Conservation (phyloP, 2,329 filamentous ascomycete species). For the Lasiodiplodia hormozganensis region DNA sequence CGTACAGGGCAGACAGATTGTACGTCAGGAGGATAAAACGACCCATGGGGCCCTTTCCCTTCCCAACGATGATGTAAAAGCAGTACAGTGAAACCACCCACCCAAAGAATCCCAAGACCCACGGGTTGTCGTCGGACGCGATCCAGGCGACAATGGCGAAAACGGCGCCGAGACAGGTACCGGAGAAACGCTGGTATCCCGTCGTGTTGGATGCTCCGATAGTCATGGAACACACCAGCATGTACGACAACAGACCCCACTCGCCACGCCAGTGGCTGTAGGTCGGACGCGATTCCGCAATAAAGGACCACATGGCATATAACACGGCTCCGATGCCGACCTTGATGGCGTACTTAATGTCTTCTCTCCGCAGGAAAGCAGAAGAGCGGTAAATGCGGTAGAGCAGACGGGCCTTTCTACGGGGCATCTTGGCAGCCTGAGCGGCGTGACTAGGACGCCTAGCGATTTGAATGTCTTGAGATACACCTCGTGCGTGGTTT, state of each 20-base stretch:
- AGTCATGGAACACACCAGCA: conserved; percentile 98
- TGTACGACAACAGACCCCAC: conserved; percentile 96
- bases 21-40: conserved; percentile 95
- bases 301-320: conserved; percentile 88
- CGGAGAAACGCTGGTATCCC: conserved; percentile 82
- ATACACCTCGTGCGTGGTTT: conserved; percentile 38
- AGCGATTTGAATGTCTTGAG: conserved; percentile 45
- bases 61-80: conserved; percentile 87
- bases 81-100: conserved; percentile 82
- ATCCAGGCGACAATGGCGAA: conserved; percentile 82
- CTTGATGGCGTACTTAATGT: conserved; percentile 84
- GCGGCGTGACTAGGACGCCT: conserved; percentile 28
- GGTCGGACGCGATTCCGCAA: conserved; percentile 75
- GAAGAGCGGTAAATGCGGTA: conserved; percentile 59
- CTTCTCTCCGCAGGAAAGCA: conserved; percentile 66
- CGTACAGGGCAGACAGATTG: conserved; percentile 93
- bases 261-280: conserved; percentile 93
- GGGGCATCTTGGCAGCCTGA: conserved; percentile 15
- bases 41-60: conserved; percentile 85
- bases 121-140: conserved; percentile 74
- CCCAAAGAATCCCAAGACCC: conserved; percentile 79
- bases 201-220: conserved; percentile 96
- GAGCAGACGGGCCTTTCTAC: conserved; percentile 40
- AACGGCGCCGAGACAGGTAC: conserved; percentile 80
- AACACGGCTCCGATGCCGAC: conserved; percentile 88